Percentiles rank a stretch among this genome's conserved stretches.
Conservation (phyloP, 2,329 filamentous ascomycete genomes). For the Fusarium robinianum region DNA sequence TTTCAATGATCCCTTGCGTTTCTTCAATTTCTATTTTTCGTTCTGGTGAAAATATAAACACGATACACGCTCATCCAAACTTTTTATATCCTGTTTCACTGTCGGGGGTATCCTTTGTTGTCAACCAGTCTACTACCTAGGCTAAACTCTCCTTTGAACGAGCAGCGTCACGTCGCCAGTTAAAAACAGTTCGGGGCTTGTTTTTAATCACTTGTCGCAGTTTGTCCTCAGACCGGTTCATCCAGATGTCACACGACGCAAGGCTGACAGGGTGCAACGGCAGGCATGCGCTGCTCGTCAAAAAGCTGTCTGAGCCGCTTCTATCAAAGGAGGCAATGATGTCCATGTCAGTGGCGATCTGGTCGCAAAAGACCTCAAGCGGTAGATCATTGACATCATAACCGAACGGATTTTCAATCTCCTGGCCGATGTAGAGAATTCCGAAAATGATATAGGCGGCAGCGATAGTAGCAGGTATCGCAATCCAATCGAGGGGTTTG, state of each 20-base stretch:
- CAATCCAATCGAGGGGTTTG: constrained; percentile 66
- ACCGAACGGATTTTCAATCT: constrained; percentile 86
- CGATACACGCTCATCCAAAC: too few relatives aligned
- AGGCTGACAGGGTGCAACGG: constrained; percentile 60
- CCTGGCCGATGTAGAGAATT: constrained; percentile 72
- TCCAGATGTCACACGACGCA: constrained; percentile 45
- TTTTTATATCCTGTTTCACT: too few relatives aligned
- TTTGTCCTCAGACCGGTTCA: constrained; percentile 48
- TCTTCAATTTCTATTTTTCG: too few relatives aligned
- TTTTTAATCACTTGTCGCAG: constrained; percentile 46
- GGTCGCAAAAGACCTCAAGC: constrained; percentile 75
- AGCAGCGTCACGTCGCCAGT: constrained; percentile 36
- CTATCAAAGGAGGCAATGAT: constrained; percentile 63
- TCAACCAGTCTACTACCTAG: too few relatives aligned
- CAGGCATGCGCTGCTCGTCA: constrained; percentile 49
- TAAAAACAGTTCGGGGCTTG: constrained; percentile 46
- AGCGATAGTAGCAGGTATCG: constrained; percentile 74
- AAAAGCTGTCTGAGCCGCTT: constrained; percentile 39
- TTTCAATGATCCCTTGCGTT: too few relatives aligned
- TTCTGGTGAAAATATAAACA: too few relatives aligned
- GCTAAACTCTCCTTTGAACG: too few relatives aligned
- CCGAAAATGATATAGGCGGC: constrained; percentile 84
- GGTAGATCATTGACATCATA: constrained; percentile 82
- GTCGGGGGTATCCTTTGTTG: too few relatives aligned
- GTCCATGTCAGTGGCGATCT: constrained; percentile 75